phyloP scores from a whole-genome alignment of 148 eudicot species.

The Linanthus parryae region DNA sequence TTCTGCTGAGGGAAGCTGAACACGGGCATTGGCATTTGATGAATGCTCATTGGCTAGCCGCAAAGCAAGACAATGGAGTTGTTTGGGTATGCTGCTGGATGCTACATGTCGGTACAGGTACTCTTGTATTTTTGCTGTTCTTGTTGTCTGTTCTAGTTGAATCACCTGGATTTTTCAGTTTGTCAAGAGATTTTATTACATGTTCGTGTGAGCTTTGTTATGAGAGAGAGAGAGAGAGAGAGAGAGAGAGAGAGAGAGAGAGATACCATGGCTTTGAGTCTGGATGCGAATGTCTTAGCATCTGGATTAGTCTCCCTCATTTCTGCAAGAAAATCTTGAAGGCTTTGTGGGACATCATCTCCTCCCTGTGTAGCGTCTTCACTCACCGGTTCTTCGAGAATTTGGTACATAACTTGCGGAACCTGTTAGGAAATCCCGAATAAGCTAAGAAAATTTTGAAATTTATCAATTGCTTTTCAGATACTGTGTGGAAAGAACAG shows the following conservation, averaged over 20 bases:
- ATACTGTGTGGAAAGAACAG: not conserved
- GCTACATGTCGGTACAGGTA: constrained; percentile 91
- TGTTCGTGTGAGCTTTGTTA: no score
- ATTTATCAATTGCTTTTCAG: no score
- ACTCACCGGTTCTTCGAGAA: constrained; percentile 52
- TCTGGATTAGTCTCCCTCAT: constrained; percentile 54
- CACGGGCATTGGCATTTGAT: constrained; percentile 70
- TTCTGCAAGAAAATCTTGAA: constrained; percentile 64
- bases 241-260: constrained; percentile 2
- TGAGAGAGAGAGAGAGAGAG: no score
- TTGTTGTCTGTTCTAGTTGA: constrained; percentile 70
- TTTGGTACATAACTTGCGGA: constrained; percentile 82
- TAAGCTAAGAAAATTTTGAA: no score
- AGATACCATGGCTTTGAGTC: constrained; percentile 76
- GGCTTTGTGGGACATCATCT: constrained; percentile 50
- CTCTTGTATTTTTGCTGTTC: constrained; percentile 89
- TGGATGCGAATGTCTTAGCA: constrained; percentile 70
- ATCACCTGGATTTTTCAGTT: constrained; percentile 59
- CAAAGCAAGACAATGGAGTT: constrained; percentile 74
- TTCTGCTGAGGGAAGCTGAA: constrained; percentile 78
- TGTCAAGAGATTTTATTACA: no score
- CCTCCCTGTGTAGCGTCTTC: constrained; percentile 29
- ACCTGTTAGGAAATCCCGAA: constrained; percentile 43
- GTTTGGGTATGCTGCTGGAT: constrained; percentile 92
- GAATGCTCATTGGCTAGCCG: constrained; percentile 82